A percentile compares a stretch with the other conserved stretches of the same genome.
phyloP scores from a whole-genome alignment of 306 rosid species.

The Ormosia emarginata region DNA sequence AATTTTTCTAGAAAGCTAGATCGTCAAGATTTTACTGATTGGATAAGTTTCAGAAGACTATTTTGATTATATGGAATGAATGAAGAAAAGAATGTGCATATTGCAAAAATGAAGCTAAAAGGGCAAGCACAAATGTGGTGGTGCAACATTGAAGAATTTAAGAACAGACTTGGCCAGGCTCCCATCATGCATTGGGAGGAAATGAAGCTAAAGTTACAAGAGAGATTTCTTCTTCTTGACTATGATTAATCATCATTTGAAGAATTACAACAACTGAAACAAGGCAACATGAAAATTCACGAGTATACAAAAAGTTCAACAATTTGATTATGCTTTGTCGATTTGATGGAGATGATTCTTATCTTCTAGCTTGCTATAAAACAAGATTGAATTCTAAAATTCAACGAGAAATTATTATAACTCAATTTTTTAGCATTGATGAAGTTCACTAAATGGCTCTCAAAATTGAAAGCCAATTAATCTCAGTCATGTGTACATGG shows the following conservation, averaged over 20 bases:
- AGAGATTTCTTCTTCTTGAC: neutral
- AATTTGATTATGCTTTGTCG: too few species aligned
- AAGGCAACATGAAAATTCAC: neutral
- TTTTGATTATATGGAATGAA: neutral
- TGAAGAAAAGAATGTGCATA: neutral
- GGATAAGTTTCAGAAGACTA: neutral
- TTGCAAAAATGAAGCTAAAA: neutral
- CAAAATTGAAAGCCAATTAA: too few species aligned
- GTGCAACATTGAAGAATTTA: neutral
- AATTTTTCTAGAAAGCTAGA: neutral
- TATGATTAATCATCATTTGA: neutral
- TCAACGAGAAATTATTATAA: too few species aligned
- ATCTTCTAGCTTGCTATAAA: too few species aligned
- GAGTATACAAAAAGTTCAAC: neutral
- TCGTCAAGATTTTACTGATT: neutral
- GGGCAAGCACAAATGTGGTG: neutral
- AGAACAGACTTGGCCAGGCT: neutral
- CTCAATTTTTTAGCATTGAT: too few species aligned
- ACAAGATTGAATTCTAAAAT: too few species aligned
- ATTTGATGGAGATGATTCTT: too few species aligned
- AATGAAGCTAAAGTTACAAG: neutral
- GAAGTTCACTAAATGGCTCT: too few species aligned
- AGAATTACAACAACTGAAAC: too few species aligned
- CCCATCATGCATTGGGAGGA: neutral
- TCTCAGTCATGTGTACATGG: too few species aligned